These are phyloP conservation scores for Stygiomarasmius scandens DNA, from an alignment of 1,284 basidiomycete species.

Conservation along the genomic window DNA sequence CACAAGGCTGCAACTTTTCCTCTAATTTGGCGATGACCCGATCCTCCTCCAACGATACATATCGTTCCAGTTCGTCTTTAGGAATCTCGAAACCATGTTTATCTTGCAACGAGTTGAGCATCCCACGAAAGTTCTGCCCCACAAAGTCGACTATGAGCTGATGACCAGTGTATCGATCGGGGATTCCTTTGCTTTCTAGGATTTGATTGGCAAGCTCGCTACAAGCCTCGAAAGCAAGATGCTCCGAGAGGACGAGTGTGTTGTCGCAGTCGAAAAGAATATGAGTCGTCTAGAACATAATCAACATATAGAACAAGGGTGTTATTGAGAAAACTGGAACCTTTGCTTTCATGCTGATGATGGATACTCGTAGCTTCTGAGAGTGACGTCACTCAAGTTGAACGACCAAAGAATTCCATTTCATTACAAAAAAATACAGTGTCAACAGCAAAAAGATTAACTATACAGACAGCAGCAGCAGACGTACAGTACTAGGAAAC, in stretches of 20 bases:
- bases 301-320: not conserved
- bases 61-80: constrained; percentile 20
- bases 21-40: constrained; percentile 25
- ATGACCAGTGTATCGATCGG: constrained; percentile 26
- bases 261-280: constrained; percentile 32
- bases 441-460: too few species aligned
- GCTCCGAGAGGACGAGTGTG: constrained; percentile 29
- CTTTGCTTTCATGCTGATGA: constrained; percentile 12
- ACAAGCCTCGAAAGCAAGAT: constrained; percentile 29
- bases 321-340: not conserved
- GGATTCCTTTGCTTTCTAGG: constrained; percentile 20
- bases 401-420: not conserved
- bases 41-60: constrained; percentile 27
- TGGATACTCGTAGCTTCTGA: not conserved
- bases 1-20: constrained; percentile 23
- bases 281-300: constrained; percentile 21
- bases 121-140: constrained; percentile 32
- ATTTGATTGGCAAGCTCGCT: constrained; percentile 29
- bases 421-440: not conserved
- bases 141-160: constrained; percentile 27
- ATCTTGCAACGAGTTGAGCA: constrained; percentile 26
- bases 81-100: constrained; percentile 23
- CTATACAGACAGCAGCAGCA: too few species aligned
- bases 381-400: not conserved
- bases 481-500: too few species aligned